Percentiles rank a stretch among this genome's conserved stretches.
These are phyloP conservation scores for Tetracladium maxilliforme DNA, from an alignment of 2,329 filamentous ascomycete genomes.

Conservation along the genomic window DNA sequence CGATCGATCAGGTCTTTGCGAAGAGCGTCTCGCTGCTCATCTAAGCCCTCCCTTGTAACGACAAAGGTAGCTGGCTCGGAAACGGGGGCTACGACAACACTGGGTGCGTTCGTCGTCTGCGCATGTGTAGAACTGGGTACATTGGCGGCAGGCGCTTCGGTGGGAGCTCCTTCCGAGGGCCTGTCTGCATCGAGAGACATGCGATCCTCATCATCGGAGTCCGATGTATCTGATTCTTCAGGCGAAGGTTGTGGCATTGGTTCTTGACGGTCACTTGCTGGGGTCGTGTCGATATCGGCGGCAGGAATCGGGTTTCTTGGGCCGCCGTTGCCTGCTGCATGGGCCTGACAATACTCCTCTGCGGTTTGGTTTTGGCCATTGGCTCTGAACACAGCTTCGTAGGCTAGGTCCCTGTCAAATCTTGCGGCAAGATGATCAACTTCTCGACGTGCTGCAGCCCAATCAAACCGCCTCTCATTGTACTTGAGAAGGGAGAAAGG, in stretches of 20 bases:
- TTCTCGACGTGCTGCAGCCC: conserved; percentile 18
- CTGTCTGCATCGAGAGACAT: too few species aligned
- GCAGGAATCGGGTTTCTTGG: conserved; percentile 52
- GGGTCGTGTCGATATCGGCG: conserved; percentile 31
- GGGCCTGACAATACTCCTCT: conserved; percentile 60
- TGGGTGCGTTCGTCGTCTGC: too few species aligned
- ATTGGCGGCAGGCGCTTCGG: neutral
- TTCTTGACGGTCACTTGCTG: too few species aligned
- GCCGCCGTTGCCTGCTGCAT: conserved; percentile 39
- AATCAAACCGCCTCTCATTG: conserved; percentile 31
- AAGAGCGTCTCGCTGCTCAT: conserved; percentile 58
- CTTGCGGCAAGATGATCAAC: conserved; percentile 25
- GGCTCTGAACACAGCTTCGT: conserved; percentile 72
- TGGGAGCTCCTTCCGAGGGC: too few species aligned
- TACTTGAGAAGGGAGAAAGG: too few species aligned
- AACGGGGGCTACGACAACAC: too few species aligned
- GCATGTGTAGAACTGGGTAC: conserved; percentile 4
- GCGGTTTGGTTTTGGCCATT: conserved; percentile 48
- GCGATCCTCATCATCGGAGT: too few species aligned
- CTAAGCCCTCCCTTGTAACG: conserved; percentile 63
- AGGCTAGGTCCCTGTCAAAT: conserved; percentile 46
- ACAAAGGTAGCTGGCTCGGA: too few species aligned
- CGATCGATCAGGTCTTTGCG: conserved; percentile 72
- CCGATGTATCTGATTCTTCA: too few species aligned
- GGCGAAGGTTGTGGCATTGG: too few species aligned